Evolutionary conservation across 306 rosid genomes (phyloP), one percentile per base, ranked within the genome.

Genomic region (Vigna unguiculata): DNA sequence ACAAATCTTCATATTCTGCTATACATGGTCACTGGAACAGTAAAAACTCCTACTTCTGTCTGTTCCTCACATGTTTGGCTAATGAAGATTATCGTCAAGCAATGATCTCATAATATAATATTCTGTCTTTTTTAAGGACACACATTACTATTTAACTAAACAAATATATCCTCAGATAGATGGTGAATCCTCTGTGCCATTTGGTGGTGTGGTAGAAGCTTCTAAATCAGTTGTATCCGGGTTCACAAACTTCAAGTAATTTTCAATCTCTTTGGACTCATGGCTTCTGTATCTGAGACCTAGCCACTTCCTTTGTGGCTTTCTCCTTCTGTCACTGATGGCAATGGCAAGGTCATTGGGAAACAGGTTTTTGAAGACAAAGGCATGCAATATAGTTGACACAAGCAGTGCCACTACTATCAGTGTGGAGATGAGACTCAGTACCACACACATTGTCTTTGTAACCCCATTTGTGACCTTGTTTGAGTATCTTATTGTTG

Each of bases 311-410:
- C 15, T 82, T 3, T 87, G 86, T 9, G 83, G 81, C 63, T 79
- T 89, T 15, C 86, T 82, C 79, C 74, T 89, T 51, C 89, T 79
- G 28, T 95, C 83, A 83, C 97, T 92, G 19, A 95, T 92, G 80
- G 99, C 98, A 79, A 95, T 95, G 24, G 97, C 96, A 21, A 92
- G 64, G 90, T 96, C 99, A 71, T 96, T 92, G 17, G 97, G 99
- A 73, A 96, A 92, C 72, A 96, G 98, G 74, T 96, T 86, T 62
- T 49, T 74, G 30, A 88, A 81, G 22, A 92, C 88, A 59, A 96
- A 91, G 65, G 93, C 99, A 71, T 90, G 98, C 71, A 91, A 21
- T 36, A 91, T 71, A 1, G 98, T 92, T 2, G 88, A 38, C 30
- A 83, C 68, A 49, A 96, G 85, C 10, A 96, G 89, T 63, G 83